Percentiles rank a stretch among this genome's conserved stretches.
These are phyloP conservation scores for Vitis rotundifolia DNA, from an alignment of 164 flowering plant species.

Conservation along the genomic window DNA sequence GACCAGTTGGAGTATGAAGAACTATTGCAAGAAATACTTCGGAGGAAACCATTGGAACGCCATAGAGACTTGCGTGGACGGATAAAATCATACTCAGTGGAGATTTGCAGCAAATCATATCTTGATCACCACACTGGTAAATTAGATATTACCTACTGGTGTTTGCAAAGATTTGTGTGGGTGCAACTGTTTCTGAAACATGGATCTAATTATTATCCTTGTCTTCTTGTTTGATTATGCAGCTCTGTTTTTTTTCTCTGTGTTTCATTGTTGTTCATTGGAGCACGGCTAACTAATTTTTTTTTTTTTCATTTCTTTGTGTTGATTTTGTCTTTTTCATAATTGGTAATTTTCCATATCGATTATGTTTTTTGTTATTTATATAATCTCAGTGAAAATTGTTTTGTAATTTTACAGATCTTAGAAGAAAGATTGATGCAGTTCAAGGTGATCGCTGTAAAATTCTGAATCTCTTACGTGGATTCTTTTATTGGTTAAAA, in stretches of 20 bases:
- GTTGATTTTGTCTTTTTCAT: neutral
- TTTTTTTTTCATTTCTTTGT: neutral
- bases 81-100: slow-evolving; percentile 12
- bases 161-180: neutral
- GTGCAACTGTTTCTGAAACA: too few relatives aligned
- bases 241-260: neutral
- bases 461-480: slow-evolving; percentile 29
- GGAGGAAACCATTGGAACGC: slow-evolving; percentile 8
- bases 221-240: neutral
- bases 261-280: neutral
- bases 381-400: neutral
- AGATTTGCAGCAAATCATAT: slow-evolving; percentile 29
- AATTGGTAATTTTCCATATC: neutral
- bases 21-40: slow-evolving; percentile 12
- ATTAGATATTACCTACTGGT: slow-evolving; percentile 1
- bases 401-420: slow-evolving; percentile 21
- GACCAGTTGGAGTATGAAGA: slow-evolving; percentile 23
- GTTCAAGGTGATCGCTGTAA: slow-evolving; percentile 4
- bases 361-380: too few relatives aligned
- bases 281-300: neutral
- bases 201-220: neutral
- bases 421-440: slow-evolving; percentile 16
- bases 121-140: slow-evolving; percentile 41
- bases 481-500: slow-evolving; percentile 44
- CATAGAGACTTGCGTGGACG: slow-evolving; percentile 27